Base-by-base conservation (phyloP, 352 stramenopile species). In the Pythium aphanidermatum region DNA sequence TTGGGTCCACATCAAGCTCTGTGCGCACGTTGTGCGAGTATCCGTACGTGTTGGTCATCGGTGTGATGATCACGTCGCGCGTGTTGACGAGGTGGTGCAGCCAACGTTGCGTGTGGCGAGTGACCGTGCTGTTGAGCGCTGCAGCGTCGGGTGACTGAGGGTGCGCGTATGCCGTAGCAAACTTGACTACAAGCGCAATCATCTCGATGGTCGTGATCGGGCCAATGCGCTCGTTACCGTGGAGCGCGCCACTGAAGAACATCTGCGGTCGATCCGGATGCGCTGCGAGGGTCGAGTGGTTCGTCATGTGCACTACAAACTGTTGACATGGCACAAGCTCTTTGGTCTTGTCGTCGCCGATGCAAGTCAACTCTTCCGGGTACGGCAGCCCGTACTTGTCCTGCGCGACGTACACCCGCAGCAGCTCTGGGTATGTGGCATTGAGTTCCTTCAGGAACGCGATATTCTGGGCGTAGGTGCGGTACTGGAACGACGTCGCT, bases 231-330 rank as follows among this genome's bases (percentile, higher is more conserved):
- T 98, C 95, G 59, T 98, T 86, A 45, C 96, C 96, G 55, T 99
- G 96, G n/a, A 99, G 59, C 31, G 87, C 86, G 54, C 96, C 96
- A 50, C 85, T 98, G 56, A 98, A 86, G 55, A 98, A 98, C 0
- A 99, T 88, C 56, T 98, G 86, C 6, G 96, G 95, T 20, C 96
- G 69, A 16, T 68, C 59, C 12, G 70, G 51, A 21, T 92, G 66
- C 3, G 29, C 60, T n/a, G 63, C 51, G 7, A 95, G 47, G 46
- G 70, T 95, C 51, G 74, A 85, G 55, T 95, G 76, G 56, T 96
- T 92, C 19, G 84, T 96, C 46, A 96, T 53, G 51, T 94, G 76
- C 51, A 96, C 67, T 10, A 96, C 57, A 26, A 79, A 92, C 21
- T 95, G 84, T 32, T 92, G 75, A 60, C 86, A 96, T 2, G 67